These are phyloP conservation scores for Penicillium roqueforti DNA, from an alignment of 495 filamentous ascomycete species.

Conservation along the genomic window DNA sequence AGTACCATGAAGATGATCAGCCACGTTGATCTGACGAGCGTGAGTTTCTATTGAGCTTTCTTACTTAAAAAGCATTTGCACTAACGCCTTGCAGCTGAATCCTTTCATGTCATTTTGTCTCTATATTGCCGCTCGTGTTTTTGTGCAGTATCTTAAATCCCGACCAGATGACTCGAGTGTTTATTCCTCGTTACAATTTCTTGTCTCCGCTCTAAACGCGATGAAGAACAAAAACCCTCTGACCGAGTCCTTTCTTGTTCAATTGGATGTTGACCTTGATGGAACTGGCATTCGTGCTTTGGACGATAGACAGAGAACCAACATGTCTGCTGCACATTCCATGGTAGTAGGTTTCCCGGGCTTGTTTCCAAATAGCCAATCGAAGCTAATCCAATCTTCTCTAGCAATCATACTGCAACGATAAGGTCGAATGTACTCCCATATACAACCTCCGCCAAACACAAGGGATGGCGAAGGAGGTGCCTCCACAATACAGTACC, in stretches of 20 bases:
- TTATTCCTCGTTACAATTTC: constrained; percentile 78
- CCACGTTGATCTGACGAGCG: constrained; percentile 77
- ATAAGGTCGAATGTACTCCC: constrained; percentile 12
- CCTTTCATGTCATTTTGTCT: constrained; percentile 95
- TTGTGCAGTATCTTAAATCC: constrained; percentile 91
- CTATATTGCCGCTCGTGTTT: constrained; percentile 90
- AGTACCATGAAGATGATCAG: constrained; percentile 94
- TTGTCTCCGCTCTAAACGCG: constrained; percentile 83
- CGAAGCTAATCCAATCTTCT: neutral
- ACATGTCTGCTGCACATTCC: constrained; percentile 5
- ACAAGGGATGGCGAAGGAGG: neutral
- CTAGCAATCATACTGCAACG: constrained; percentile 13
- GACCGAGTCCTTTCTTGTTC: constrained; percentile 91
- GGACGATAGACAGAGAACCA: constrained; percentile 8
- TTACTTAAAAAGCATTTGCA: neutral
- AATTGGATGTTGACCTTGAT: constrained; percentile 88
- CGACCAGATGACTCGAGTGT: constrained; percentile 79
- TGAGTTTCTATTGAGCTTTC: constrained; percentile 45
- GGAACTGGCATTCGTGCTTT: constrained; percentile 43
- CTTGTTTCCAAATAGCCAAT: neutral
- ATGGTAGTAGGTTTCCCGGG: constrained; percentile 13
- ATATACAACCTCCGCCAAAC: constrained; percentile 13
- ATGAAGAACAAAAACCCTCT: constrained; percentile 85
- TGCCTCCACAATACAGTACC: constrained; percentile 3
- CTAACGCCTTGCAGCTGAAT: constrained; percentile 68